Percentiles rank a stretch among this genome's conserved stretches.
Conservation (phyloP, 2,329 filamentous ascomycete species). For the Sclerotinia nivalis region DNA sequence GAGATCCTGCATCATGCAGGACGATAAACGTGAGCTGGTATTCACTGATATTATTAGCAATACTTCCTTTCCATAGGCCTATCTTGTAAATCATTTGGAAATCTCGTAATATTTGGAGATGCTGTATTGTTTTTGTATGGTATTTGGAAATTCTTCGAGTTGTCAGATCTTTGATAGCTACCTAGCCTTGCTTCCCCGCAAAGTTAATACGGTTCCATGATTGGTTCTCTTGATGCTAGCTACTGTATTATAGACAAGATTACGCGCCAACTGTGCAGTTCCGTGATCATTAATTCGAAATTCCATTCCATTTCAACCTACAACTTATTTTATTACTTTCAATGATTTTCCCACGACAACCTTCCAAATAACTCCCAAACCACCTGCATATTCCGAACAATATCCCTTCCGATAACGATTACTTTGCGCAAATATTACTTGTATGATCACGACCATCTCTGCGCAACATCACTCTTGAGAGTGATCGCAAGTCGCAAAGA, state of each 20-base stretch:
- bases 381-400: not conserved
- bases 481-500: slow-evolving; percentile 25
- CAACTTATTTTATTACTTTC: not conserved
- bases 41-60: not conserved
- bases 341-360: not conserved
- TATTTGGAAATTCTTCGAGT: not conserved
- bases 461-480: slow-evolving; percentile 19
- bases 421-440: slow-evolving; percentile 1
- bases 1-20: slow-evolving; percentile 4
- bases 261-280: slow-evolving; percentile 18
- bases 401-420: not conserved
- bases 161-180: slow-evolving; percentile 48
- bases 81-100: not conserved
- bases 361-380: not conserved
- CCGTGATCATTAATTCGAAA: not conserved
- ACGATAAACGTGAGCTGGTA: not conserved
- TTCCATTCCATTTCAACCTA: not conserved
- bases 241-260: slow-evolving; percentile 1
- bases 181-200: slow-evolving; percentile 6
- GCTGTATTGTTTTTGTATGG: not conserved
- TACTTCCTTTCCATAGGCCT: not conserved
- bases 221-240: not conserved
- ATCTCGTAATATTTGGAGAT: not conserved
- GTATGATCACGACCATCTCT: slow-evolving; percentile 11
- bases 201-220: not conserved